Evolutionary conservation across 2,329 filamentous ascomycete species (phyloP), one percentile per base, ranked within the genome.

Genomic region (Stemphylium lycopersici): DNA sequence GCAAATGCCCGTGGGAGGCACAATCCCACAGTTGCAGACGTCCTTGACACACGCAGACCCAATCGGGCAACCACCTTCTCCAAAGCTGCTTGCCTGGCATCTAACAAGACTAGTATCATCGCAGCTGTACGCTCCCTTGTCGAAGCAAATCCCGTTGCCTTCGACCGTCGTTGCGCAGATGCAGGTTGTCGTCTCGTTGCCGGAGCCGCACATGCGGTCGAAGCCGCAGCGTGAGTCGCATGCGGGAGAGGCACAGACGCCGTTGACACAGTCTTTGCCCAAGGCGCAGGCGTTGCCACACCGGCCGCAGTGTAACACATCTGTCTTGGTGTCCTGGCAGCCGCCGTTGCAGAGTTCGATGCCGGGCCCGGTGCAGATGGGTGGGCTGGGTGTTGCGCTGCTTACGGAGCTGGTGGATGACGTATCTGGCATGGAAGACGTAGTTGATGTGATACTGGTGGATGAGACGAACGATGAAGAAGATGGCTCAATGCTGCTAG

Each of bases 141-240:
- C 60, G 46, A 72, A 71, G 53, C 72, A 75, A 29, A 75, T 49
- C 2, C 72, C 71, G 10, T 48, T 48, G 38, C 59, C 58, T 12
- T 58, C 61, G 10, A 54, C 46, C 4, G 68, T 66, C 6, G 47
- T 55, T 16, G 61, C 69, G 43, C 73, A 75, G 11, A 65, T 66
- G 44, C 73, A 75, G 8, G 50, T 53, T 18, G 48, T 29, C 3
- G 63, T 59, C 11, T 43, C 47, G n/a, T 57, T 61, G 38, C 51
- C 45, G 12, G 56, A 18, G 16, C 65, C 62, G 60, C 72, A 76
- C n/a, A 59, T 41, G 7, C 61, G 58, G 20, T 63, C 55, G n/a
- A 60, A 62, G 10, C 50, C 47, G 58, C 71, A 75, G 26, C 50
- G 51, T 2, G 67, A 70, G 50, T 72, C 64, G 57, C 72, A 76